A percentile compares a stretch with the other conserved stretches of the same genome.
Conservation (phyloP, 2,329 filamentous ascomycete genomes). For the Rachicladosporium sp. region DNA sequence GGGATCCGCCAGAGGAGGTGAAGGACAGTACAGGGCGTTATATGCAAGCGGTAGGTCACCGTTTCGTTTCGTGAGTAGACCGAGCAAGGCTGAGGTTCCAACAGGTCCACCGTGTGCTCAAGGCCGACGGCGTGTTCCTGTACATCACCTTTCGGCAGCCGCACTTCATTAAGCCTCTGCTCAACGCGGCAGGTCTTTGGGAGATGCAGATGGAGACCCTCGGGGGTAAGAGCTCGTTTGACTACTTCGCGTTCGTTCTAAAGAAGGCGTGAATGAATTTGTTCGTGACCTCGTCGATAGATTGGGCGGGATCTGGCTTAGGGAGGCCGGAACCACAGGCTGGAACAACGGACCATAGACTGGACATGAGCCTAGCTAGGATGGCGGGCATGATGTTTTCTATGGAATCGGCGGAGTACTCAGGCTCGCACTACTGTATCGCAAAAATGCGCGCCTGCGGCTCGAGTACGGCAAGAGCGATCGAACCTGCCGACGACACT, state of each 20-base stretch:
- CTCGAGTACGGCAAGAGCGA: too few species aligned
- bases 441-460: too few species aligned
- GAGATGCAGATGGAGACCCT: constrained; percentile 33
- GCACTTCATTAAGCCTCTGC: constrained; percentile 40
- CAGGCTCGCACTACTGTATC: too few species aligned
- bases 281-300: too few species aligned
- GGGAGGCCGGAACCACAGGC: too few species aligned
- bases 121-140: constrained; percentile 18
- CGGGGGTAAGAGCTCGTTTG: constrained; percentile 30
- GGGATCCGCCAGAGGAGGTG: constrained; percentile 20
- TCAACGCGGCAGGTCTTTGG: constrained; percentile 34
- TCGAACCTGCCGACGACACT: too few species aligned
- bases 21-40: constrained; percentile 15
- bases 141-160: constrained; percentile 40
- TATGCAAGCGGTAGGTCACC: constrained; percentile 12
- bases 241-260: constrained; percentile 38
- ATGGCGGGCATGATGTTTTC: too few species aligned
- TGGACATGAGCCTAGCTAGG: too few species aligned
- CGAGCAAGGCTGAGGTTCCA: neutral
- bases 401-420: too few species aligned
- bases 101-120: constrained; percentile 19
- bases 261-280: constrained; percentile 17
- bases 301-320: too few species aligned
- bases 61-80: neutral
- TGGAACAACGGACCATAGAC: too few species aligned